Conservation (phyloP, 2,329 filamentous ascomycete genomes). For the Aureobasidium sp. region DNA sequence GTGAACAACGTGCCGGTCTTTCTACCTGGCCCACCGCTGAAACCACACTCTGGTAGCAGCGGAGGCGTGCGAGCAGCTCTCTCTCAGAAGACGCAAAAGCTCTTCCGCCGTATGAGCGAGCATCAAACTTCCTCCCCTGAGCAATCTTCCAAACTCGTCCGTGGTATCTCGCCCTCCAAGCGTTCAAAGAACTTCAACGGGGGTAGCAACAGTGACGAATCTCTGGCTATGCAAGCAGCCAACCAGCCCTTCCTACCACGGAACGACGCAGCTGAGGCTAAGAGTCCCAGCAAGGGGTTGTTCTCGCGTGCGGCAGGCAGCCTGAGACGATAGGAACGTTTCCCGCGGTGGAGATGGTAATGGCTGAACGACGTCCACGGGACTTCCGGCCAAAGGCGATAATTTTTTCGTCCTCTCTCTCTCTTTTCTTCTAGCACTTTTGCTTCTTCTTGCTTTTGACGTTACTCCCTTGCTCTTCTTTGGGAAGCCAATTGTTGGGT, state of each 20-base stretch:
- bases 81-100: slow-evolving; percentile 24
- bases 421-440: neutral
- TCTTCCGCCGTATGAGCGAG: slow-evolving; percentile 29
- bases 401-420: neutral
- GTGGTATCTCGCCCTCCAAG: neutral
- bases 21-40: neutral
- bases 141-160: neutral
- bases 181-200: neutral
- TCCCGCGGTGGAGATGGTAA: neutral
- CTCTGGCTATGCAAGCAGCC: slow-evolving; percentile 1
- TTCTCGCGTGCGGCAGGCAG: slow-evolving; percentile 3
- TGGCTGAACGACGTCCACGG: neutral
- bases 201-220: neutral
- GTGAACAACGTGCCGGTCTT: neutral
- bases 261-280: neutral
- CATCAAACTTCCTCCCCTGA: neutral
- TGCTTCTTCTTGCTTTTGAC: neutral
- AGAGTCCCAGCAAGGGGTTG: neutral
- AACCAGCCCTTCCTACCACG: neutral
- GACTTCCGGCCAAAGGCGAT: neutral
- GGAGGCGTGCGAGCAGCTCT: neutral
- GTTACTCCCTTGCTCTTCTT: neutral
- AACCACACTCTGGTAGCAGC: neutral
- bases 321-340: slow-evolving; percentile 7
- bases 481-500: neutral